Base-by-base conservation (phyloP, 2,329 filamentous ascomycete species). In the Colletotrichum kahawae region DNA sequence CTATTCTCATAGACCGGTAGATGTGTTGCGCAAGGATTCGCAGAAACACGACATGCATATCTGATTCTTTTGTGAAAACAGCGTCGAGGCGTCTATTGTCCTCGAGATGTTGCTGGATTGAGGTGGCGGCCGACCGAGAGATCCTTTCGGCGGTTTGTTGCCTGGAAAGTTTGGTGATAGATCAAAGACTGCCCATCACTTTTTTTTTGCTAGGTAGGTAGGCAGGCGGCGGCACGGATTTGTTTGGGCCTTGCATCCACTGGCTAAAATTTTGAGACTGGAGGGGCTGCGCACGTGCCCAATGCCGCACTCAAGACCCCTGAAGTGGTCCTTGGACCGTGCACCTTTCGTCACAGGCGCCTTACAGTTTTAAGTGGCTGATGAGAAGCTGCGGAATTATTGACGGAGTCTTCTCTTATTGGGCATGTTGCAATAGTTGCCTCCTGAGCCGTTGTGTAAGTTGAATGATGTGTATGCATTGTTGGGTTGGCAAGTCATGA, bases 1-100 rank as follows among this genome's bases (percentile, higher is more conserved):
- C 71, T 79, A 75, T 78, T 65, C 77, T 77, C 78, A 79, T 82
- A 48, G 76, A 77, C 67, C 77, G 77, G 69, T 77, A 66, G 54
- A 76, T 77, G 74, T 78, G 74, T 68, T 79, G 80, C 74, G 75
- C 63, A 43, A 78, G 72, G 51, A 66, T 71, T 60, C 73, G 70
- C 27, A 64, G 71, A 21, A 59, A 75, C 59, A 77, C 72, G 75
- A 63, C 51, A 74, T 71, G 82, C 81, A 83, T 83, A 24, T 43
- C 70, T 64, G 56, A 21, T 33, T 13, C 7, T 21, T 43, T 33
- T 60, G 36, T 51, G 51, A 27, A 43, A 27, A 10, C 33, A 36
- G 27, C 29, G n/a, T 62, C 29, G 36, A 14, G 31, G 36, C 18
- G 48, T 10, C 34, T 62, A 31, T 67, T 48, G 56, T 67, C 62